Evolutionary conservation across 2,329 filamentous ascomycete species (phyloP), one percentile per base, ranked within the genome.

Genomic region (Trichophyton verrucosum): DNA sequence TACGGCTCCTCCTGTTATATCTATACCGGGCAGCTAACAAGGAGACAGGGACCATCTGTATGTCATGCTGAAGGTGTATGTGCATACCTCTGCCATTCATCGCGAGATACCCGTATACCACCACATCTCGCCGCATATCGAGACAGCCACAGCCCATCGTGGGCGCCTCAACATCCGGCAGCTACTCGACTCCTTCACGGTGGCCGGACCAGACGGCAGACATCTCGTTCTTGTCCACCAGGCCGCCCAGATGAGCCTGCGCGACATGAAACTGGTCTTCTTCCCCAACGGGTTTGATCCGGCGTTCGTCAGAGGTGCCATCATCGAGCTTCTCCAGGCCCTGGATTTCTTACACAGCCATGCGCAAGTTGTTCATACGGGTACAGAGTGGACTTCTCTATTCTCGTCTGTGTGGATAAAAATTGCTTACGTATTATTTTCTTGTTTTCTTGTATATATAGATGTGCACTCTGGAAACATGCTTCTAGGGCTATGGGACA

Each of bases 401-500:
- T 42, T 11, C 15, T 11, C 38, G 9, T 4, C 38, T 42, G 51
- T 17, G 17, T 36, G 59, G 15, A 33, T 46, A 42, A 59, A 44
- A 17, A 20, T 20, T 20, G 1, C 33, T 46, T 55, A 24, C n/a
- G 5, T n/a, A 30, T 13, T 11, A 20, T 20, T 20, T 20, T 20
- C 20, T 20, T 20, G 20, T 20, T n/a, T n/a, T n/a, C n/a, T n/a
- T n/a, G 2, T 20, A 20, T 20, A 20, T 27, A 9, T 22, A 20
- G 69, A 74, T 61, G 62, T 74, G 15, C 69, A 72, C 58, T 63
- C 66, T 1, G 67, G 67, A 1, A 75, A 75, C 40, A 64, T 76
- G 57, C 66, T 75, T 13, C 60, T 72, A 0, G 65, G 64, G 1
- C 59, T 68, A 24, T 64, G 66, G 6, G 70, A 75, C 49, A 65